phyloP scores from a whole-genome alignment of 352 stramenopile genomes.

The Peronospora destructor region DNA sequence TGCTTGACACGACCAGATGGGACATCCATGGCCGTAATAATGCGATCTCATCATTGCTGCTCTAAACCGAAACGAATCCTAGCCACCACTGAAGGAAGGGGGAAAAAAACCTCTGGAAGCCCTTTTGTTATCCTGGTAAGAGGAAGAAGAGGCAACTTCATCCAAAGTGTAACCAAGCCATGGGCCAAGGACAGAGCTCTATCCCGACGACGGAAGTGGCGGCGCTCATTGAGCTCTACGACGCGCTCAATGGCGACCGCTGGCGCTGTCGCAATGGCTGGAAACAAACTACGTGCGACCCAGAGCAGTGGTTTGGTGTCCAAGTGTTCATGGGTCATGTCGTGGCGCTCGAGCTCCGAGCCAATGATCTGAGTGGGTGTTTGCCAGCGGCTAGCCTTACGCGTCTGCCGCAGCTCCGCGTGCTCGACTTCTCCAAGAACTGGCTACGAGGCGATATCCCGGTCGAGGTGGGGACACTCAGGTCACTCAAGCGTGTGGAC shows the following conservation, averaged over 20 bases:
- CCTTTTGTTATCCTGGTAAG: slow-evolving; percentile 9
- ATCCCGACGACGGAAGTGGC: slow-evolving; percentile 58
- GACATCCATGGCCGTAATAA: slow-evolving; percentile 7
- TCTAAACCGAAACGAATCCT: slow-evolving; percentile 4
- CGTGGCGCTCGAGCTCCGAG: slow-evolving; percentile 60
- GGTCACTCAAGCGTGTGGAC: slow-evolving; percentile 49
- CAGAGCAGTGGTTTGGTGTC: slow-evolving; percentile 77
- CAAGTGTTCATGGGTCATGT: slow-evolving; percentile 66
- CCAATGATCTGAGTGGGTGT: slow-evolving; percentile 45
- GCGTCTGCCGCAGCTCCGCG: slow-evolving; percentile 54
- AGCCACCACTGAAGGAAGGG: slow-evolving; percentile 5
- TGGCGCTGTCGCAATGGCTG: slow-evolving; percentile 73
- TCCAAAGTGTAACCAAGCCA: slow-evolving; percentile 8
- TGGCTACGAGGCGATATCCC: slow-evolving; percentile 62
- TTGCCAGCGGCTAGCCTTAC: slow-evolving; percentile 38
- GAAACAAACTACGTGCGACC: slow-evolving; percentile 64
- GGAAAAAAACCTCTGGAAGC: slow-evolving; percentile 8
- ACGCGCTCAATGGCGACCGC: slow-evolving; percentile 56
- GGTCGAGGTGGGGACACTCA: slow-evolving; percentile 42
- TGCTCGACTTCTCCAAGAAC: slow-evolving; percentile 82
- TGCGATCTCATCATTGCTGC: slow-evolving; percentile 1
- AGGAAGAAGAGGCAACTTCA: slow-evolving; percentile 9
- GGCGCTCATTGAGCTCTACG: slow-evolving; percentile 65
- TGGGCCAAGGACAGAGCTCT: slow-evolving; percentile 78
- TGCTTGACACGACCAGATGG: slow-evolving; percentile 17